Evolutionary conservation across 352 stramenopile genomes (phyloP), one percentile per base, ranked within the genome.

Genomic region (Globisporangium camurandrum): DNA sequence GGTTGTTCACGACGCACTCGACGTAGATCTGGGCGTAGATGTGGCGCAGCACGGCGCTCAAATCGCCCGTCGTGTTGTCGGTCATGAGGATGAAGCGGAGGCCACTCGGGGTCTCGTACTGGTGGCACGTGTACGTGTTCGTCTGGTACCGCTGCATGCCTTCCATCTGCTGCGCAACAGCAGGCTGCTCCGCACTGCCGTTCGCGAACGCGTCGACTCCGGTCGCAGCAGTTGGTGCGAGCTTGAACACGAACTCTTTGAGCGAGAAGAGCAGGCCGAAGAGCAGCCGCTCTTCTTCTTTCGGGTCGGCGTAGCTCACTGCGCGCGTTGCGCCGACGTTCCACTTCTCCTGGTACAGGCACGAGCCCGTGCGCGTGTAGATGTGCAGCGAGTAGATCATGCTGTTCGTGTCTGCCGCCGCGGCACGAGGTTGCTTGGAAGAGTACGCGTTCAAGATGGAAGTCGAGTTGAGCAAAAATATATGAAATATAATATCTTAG

Each of bases 331-430:
- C 46, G 26, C 36, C 38, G 22, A 64, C 53, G 46, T 87, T 80
- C 88, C 88, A 97, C 56, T 95, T 93, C 62, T 94, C 74, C 52
- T 96, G 84, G 67, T 90, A 95, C 50, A 97, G 66, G 64, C 88
- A 96, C 54, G 79, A 69, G 30, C 88, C 87, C 31, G 63, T 77
- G 36, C 88, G 82, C 59, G 90, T 91, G 75, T 95, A 97, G 67
- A 96, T 94, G 65, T 92, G 93, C 34, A 97, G 80, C 54, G 88
- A 95, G 86, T 80, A 97, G 65, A 97, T 94, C 84, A 91, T 93
- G 19, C 69, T 70, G 37, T 74, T 75, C 59, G 67, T 49, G 38
- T 17, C 36, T 23, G 30, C 12, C 12, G 30, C 12, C 8, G 30
- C 30, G n/a, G n/a, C n/a, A n/a, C n/a, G n/a, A n/a, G n/a, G n/a